These are phyloP conservation scores for grape (Vitis vinifera) DNA, from an alignment of 164 flowering plant species.

Conservation along the genomic window ASM3070453v1 NC_081816.1:7749501-7750000, in stretches of 20 bases:
- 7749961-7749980: no score
- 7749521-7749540: slow-evolving; percentile 77
- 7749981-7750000: no score
- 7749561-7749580: slow-evolving; percentile 70
- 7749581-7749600: slow-evolving; percentile 80
- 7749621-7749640: background rate
- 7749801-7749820: slow-evolving; percentile 89
- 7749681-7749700: background rate
- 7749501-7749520: slow-evolving; percentile 33
- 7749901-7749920: no score
- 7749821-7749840: slow-evolving; percentile 79
- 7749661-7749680: background rate
- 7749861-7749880: slow-evolving; percentile 98
- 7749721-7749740: background rate
- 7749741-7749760: background rate
- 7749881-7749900: slow-evolving; percentile 49
- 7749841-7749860: slow-evolving; percentile 94
- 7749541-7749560: slow-evolving; percentile 84
- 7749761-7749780: slow-evolving; percentile 10
- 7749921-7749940: no score
- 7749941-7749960: no score
- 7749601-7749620: slow-evolving; percentile 62
- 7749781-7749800: slow-evolving; percentile 92
- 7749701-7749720: background rate
- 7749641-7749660: background rate